Conservation (phyloP, 2,329 filamentous ascomycete genomes). For the Phyllosticta capitalensis region DNA sequence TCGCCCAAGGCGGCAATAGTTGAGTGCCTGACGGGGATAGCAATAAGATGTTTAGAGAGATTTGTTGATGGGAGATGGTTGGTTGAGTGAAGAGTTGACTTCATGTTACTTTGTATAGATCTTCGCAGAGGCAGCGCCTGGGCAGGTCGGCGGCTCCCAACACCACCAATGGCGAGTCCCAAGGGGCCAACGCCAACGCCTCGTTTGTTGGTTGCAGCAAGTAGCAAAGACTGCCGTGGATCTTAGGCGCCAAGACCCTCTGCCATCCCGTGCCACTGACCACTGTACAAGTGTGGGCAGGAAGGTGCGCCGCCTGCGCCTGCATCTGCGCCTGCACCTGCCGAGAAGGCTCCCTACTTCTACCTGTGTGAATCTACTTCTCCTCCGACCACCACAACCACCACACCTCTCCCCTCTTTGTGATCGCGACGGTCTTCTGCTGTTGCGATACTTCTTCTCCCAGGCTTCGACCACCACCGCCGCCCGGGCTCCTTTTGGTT, state of each 20-base stretch:
- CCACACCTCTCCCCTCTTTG: background rate
- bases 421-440: background rate
- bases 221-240: no score
- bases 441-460: background rate
- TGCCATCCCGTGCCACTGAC: background rate
- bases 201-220: no score
- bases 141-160: no score
- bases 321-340: slow-evolving; percentile 1
- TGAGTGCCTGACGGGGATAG: background rate
- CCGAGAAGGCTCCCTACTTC: background rate
- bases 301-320: background rate
- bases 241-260: background rate
- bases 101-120: no score
- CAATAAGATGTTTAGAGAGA: no score
- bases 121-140: no score
- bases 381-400: background rate
- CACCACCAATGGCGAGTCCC: no score
- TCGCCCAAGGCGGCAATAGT: background rate
- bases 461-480: background rate
- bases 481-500: no score
- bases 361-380: no score
- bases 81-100: no score
- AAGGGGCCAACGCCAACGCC: no score
- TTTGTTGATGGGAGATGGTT: no score
- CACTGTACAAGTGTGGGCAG: background rate